phyloP scores from a whole-genome alignment of 1,139 yeast genomes.

The Yamadazyma conglobata region DNA sequence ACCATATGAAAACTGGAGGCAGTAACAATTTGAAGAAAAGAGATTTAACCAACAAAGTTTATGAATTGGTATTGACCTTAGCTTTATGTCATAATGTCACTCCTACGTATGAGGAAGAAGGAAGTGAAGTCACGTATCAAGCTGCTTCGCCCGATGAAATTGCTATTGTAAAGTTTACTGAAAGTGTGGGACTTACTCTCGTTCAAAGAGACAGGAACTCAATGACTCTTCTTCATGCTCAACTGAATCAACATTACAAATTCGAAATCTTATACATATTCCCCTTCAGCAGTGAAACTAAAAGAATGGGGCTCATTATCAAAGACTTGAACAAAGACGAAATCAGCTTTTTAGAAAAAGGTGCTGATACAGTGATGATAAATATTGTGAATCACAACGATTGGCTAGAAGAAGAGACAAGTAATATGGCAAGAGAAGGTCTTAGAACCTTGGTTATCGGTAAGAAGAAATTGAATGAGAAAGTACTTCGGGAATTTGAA shows the following conservation, averaged over 20 bases:
- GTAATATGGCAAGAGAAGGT: conserved; percentile 98
- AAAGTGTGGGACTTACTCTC: conserved; percentile 75
- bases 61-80: conserved; percentile 75
- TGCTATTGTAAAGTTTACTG: conserved; percentile 93
- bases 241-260: conserved; percentile 49
- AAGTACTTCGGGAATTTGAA: conserved; percentile 60
- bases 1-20: conserved; percentile 15
- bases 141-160: conserved; percentile 99
- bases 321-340: conserved; percentile 62
- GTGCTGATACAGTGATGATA: conserved; percentile 97
- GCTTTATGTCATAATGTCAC: conserved; percentile 97
- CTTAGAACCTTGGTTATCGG: conserved; percentile 91
- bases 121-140: conserved; percentile 59
- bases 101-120: conserved; percentile 24
- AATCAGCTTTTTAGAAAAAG: conserved; percentile 83
- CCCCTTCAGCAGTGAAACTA: conserved; percentile 94
- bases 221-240: conserved; percentile 62
- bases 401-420: conserved; percentile 97
- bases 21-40: conserved; percentile 26
- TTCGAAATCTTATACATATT: conserved; percentile 78
- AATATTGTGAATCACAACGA: conserved; percentile 79
- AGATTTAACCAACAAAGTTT: conserved; percentile 71
- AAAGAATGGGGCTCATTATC: conserved; percentile 92
- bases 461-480: conserved; percentile 59
- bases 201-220: conserved; percentile 77